phyloP scores from a whole-genome alignment of 768 basidiomycete genomes.

The Lepiota subincarnata region DNA sequence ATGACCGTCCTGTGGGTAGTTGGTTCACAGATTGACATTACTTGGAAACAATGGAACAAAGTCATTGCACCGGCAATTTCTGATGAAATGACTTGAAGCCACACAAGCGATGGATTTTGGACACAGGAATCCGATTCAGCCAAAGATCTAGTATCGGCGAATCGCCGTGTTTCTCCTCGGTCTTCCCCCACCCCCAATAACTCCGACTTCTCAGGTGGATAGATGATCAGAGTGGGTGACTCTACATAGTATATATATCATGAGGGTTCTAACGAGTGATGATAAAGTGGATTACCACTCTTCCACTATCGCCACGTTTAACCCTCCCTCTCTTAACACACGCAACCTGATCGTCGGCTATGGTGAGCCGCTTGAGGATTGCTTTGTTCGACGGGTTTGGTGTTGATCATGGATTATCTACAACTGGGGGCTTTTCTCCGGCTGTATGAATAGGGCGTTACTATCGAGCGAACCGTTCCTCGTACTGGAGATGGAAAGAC shows the following conservation, averaged over 20 bases:
- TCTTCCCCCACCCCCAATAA: no score
- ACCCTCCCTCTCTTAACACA: neutral
- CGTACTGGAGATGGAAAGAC: constrained; percentile 51
- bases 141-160: no score
- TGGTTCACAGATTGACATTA: no score
- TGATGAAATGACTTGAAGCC: no score
- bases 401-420: neutral
- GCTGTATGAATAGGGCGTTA: constrained; percentile 55
- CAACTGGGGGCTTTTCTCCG: neutral
- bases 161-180: no score
- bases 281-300: no score
- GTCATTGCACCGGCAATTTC: no score
- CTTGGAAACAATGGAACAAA: no score
- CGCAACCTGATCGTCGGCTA: neutral
- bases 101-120: no score
- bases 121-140: no score
- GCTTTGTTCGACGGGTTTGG: neutral
- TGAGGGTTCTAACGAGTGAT: neutral
- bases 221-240: neutral
- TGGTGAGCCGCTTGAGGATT: neutral
- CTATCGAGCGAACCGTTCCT: constrained; percentile 53
- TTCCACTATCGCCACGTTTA: no score
- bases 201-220: neutral
- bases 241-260: constrained; percentile 1
- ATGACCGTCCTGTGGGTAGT: no score